Conservation (phyloP, 768 basidiomycete genomes). For the Thelephora aurantiotincta region DNA sequence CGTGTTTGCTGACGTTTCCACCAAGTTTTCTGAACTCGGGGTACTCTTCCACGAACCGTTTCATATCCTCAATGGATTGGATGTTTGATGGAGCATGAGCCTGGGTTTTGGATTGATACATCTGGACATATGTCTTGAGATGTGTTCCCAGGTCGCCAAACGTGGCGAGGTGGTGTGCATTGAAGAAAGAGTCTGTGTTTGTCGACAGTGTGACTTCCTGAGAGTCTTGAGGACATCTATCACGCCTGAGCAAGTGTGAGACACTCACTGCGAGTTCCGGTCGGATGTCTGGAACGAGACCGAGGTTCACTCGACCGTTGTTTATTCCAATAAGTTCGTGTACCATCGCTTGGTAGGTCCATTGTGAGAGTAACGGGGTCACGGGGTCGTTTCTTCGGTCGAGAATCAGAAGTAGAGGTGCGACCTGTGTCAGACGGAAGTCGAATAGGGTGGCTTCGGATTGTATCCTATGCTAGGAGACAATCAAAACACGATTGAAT, state of each 20-base stretch:
- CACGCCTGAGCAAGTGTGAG: not conserved
- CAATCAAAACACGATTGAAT: not conserved
- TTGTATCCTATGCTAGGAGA: constrained; percentile 58
- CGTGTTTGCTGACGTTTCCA: constrained; percentile 98
- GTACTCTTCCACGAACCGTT: constrained; percentile 93
- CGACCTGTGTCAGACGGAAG: constrained; percentile 77
- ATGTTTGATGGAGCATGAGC: constrained; percentile 68
- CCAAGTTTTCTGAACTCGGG: constrained; percentile 95
- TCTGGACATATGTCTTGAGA: constrained; percentile 84
- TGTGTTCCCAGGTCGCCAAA: constrained; percentile 94
- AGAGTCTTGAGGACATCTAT: not conserved
- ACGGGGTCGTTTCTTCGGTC: constrained; percentile 96
- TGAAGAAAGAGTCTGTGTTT: constrained; percentile 87
- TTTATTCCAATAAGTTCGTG: constrained; percentile 90
- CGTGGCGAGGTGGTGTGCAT: constrained; percentile 78
- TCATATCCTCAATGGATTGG: constrained; percentile 95
- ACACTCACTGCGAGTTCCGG: constrained; percentile 68
- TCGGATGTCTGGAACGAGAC: constrained; percentile 69
- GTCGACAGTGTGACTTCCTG: constrained; percentile 92
- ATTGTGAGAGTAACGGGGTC: constrained; percentile 89
- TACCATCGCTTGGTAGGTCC: constrained; percentile 99
- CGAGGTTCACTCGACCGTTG: constrained; percentile 84
- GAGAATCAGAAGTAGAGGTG: constrained; percentile 82
- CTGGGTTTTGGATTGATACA: constrained; percentile 77
- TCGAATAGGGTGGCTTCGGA: constrained; percentile 78